Conservation (phyloP, 768 basidiomycete species). For the Boletellus ananas region DNA sequence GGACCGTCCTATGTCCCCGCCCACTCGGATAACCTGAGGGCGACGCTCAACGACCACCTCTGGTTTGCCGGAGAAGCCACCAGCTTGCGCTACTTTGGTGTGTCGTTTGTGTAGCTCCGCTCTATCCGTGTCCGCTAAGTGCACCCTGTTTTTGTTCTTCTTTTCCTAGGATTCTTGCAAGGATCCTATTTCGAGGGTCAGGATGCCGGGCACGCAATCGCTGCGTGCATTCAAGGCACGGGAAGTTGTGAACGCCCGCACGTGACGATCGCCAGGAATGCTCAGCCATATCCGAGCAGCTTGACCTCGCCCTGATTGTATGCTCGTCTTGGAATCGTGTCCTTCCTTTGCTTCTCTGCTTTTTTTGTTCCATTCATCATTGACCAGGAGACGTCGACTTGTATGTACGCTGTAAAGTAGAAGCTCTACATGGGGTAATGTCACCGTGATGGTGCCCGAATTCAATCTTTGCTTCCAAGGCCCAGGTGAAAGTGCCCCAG, state of each 20-base stretch:
- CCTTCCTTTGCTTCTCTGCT: too few species aligned
- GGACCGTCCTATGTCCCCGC: constrained; percentile 53
- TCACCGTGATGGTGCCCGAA: too few species aligned
- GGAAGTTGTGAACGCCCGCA: constrained; percentile 24
- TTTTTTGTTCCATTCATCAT: too few species aligned
- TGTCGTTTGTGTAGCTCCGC: constrained; percentile 15
- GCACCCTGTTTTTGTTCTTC: background rate
- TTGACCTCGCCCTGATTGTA: constrained; percentile 7
- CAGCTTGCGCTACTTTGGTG: constrained; percentile 55
- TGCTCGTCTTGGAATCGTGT: too few species aligned
- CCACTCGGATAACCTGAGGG: constrained; percentile 55
- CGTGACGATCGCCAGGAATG: constrained; percentile 28
- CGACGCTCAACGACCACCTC: constrained; percentile 46
- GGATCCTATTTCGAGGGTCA: constrained; percentile 57
- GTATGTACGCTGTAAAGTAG: too few species aligned
- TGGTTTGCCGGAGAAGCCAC: constrained; percentile 67
- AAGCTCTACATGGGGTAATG: too few species aligned
- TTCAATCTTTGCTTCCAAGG: too few species aligned
- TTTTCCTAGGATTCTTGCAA: constrained; percentile 46
- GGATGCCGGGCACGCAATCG: constrained; percentile 37
- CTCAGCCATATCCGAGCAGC: constrained; percentile 29
- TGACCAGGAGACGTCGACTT: too few species aligned
- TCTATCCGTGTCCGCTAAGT: background rate
- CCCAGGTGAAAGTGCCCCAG: too few species aligned
- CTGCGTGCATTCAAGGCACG: constrained; percentile 38